Percentiles rank a stretch among this genome's conserved stretches.
phyloP scores from a whole-genome alignment of 495 filamentous ascomycete genomes.

The Neurospora sp. region DNA sequence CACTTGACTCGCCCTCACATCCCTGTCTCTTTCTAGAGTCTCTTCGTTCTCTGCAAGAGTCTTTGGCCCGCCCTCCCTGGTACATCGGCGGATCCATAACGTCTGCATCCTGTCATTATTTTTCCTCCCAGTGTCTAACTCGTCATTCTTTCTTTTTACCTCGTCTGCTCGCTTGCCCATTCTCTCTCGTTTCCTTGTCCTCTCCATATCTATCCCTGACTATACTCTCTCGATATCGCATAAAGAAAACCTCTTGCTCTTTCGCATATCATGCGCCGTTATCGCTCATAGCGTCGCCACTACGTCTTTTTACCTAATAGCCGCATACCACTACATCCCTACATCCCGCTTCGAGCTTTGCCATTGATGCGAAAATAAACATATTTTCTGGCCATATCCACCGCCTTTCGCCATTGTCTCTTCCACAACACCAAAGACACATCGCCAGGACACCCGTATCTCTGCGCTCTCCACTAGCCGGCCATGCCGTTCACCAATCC shows the following conservation, averaged over 20 bases:
- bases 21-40: neutral
- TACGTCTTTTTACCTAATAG: neutral
- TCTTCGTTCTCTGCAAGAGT: neutral
- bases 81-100: neutral
- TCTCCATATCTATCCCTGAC: neutral
- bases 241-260: neutral
- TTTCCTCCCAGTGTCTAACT: neutral
- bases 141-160: neutral
- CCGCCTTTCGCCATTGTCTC: neutral
- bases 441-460: neutral
- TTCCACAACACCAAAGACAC: neutral
- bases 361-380: neutral
- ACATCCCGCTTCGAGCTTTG: neutral
- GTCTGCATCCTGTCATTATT: neutral
- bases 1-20: neutral
- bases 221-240: neutral
- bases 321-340: neutral
- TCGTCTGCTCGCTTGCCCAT: neutral
- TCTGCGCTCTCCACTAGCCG: neutral
- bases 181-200: neutral
- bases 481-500: slow-evolving; percentile 43
- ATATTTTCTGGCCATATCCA: neutral
- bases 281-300: neutral
- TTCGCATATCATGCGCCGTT: neutral
- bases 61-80: neutral